These are phyloP conservation scores for Cydonia oblonga DNA, from an alignment of 331 rosid species.

Conservation along the genomic window DNA sequence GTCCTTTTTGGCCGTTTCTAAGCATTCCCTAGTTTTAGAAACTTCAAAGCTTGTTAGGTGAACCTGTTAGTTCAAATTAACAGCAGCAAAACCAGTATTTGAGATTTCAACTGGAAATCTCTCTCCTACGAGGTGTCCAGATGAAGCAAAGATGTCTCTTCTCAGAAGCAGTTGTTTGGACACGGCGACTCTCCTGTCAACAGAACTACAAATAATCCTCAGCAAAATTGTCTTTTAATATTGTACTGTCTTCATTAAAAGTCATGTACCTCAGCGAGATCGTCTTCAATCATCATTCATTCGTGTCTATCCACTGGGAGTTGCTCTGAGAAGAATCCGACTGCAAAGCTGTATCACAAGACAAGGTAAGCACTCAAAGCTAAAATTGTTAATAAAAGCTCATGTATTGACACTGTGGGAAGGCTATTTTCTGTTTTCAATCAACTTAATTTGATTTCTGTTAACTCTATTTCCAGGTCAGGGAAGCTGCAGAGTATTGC, in stretches of 20 bases:
- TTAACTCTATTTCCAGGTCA: background rate
- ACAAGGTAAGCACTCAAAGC: background rate
- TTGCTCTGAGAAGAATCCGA: no score
- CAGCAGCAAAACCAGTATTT: background rate
- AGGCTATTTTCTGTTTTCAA: background rate
- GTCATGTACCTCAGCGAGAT: background rate
- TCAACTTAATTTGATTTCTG: background rate
- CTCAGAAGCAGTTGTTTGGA: background rate
- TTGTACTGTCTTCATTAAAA: background rate
- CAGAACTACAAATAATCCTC: background rate
- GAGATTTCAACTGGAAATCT: background rate
- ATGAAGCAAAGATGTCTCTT: background rate
- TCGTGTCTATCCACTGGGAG: background rate
- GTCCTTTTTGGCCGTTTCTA: no score
- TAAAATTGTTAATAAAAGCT: background rate
- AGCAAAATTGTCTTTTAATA: background rate
- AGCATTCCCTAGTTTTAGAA: background rate
- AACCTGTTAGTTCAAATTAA: background rate
- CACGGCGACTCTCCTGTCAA: background rate
- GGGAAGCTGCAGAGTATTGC: background rate
- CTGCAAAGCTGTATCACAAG: background rate
- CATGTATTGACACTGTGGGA: background rate
- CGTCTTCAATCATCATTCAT: background rate
- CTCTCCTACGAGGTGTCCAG: background rate
- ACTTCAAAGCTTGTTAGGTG: background rate